phyloP scores from a whole-genome alignment of 2,329 filamentous ascomycete species.

The Aspergillus nomiae region DNA sequence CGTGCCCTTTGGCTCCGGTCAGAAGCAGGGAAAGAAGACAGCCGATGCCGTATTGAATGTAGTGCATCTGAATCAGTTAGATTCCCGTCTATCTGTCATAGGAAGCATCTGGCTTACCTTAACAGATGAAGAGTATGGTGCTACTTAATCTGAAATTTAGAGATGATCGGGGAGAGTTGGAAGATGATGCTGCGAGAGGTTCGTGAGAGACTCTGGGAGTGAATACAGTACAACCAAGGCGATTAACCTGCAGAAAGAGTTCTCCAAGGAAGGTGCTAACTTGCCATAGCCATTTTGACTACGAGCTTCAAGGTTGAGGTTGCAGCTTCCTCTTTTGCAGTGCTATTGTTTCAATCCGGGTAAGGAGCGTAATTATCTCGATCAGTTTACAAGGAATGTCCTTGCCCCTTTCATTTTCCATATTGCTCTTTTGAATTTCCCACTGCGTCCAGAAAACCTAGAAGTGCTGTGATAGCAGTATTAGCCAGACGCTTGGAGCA shows the following conservation, averaged over 20 bases:
- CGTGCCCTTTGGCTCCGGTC: slow-evolving; percentile 18
- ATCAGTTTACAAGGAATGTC: too few relatives aligned
- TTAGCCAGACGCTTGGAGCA: too few relatives aligned
- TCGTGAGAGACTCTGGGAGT: background rate
- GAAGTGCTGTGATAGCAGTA: too few relatives aligned
- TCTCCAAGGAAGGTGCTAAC: background rate
- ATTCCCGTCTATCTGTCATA: background rate
- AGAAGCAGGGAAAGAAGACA: slow-evolving; percentile 18
- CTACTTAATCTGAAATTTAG: background rate
- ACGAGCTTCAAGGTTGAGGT: background rate
- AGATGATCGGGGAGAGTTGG: background rate
- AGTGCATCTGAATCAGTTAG: slow-evolving; percentile 19
- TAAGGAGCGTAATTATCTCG: too few relatives aligned
- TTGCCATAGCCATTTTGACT: background rate
- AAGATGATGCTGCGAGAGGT: background rate
- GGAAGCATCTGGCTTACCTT: background rate
- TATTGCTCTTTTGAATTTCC: too few relatives aligned
- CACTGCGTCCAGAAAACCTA: too few relatives aligned
- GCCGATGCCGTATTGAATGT: slow-evolving; percentile 21
- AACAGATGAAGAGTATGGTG: background rate
- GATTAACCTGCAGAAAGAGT: background rate
- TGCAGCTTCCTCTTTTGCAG: background rate
- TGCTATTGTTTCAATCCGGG: too few relatives aligned
- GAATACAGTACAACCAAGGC: background rate
- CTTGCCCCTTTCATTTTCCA: too few relatives aligned